phyloP scores from a whole-genome alignment of 768 basidiomycete species.

The Russula abietina region DNA sequence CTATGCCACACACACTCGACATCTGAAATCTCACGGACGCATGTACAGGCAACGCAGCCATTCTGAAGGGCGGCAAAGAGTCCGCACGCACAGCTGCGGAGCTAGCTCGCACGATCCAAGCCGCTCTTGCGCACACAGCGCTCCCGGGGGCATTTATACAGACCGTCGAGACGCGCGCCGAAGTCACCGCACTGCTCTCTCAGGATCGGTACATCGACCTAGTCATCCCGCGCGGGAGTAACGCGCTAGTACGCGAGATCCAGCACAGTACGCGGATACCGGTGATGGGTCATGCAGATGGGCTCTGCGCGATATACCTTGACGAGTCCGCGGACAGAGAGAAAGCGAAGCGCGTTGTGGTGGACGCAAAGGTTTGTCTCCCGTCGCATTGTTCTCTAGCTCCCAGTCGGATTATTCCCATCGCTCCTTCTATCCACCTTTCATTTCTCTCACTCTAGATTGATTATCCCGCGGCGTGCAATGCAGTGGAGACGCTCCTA shows the following conservation, averaged over 20 bases:
- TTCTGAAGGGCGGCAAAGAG: too few relatives aligned
- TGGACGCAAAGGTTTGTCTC: slow-evolving; percentile 78
- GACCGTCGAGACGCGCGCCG: slow-evolving; percentile 82
- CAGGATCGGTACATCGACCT: slow-evolving; percentile 93
- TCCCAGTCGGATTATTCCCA: too few relatives aligned
- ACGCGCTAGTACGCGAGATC: slow-evolving; percentile 80
- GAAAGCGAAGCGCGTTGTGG: too few relatives aligned
- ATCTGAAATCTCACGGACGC: too few relatives aligned
- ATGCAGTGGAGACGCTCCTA: slow-evolving; percentile 84
- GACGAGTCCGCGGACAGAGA: slow-evolving; percentile 73
- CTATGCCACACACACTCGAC: too few relatives aligned
- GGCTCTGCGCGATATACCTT: slow-evolving; percentile 84
- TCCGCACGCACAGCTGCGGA: slow-evolving; percentile 75
- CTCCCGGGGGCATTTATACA: slow-evolving; percentile 83
- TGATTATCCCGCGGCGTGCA: slow-evolving; percentile 95
- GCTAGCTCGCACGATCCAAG: slow-evolving; percentile 72
- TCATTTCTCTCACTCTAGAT: slow-evolving; percentile 41
- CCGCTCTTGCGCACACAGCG: slow-evolving; percentile 64
- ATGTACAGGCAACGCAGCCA: too few relatives aligned
- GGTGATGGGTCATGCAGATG: too few relatives aligned
- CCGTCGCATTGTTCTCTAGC: neutral
- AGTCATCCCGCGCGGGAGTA: slow-evolving; percentile 94
- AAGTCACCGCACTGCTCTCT: slow-evolving; percentile 80
- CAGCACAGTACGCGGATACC: slow-evolving; percentile 89
- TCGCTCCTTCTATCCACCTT: too few relatives aligned